Evolutionary conservation across 805 yeast species (phyloP).

Genomic region (Metschnikowia sp.): DNA sequence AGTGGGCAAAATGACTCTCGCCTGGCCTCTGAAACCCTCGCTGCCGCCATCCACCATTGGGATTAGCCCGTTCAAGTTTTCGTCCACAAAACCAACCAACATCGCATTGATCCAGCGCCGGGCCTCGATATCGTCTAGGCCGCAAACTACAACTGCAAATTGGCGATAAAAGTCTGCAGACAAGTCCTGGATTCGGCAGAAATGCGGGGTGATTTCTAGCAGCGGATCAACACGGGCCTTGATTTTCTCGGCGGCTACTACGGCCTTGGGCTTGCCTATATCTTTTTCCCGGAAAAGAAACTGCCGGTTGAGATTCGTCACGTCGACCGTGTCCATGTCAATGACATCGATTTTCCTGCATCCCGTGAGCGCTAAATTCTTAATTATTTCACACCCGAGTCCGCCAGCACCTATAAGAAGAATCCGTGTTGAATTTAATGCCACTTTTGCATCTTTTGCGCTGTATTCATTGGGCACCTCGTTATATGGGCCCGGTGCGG

Average conservation of each 20-base stretch:
- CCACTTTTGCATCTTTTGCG: constrained; percentile 18
- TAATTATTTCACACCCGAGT: constrained; percentile 75
- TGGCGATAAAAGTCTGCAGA: constrained; percentile 58
- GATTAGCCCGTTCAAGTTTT: constrained; percentile 31
- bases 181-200: constrained; percentile 58
- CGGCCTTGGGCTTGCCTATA: constrained; percentile 65
- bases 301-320: constrained; percentile 74
- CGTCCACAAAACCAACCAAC: constrained; percentile 59
- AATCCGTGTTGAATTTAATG: constrained; percentile 24
- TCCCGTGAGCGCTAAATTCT: constrained; percentile 68
- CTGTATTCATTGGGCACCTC: constrained; percentile 36
- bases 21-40: constrained; percentile 90
- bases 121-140: constrained; percentile 86
- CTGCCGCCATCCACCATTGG: constrained; percentile 89
- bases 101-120: constrained; percentile 82
- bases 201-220: constrained; percentile 54
- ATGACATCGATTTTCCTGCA: constrained; percentile 62
- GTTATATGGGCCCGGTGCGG: constrained; percentile 36
- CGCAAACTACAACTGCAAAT: constrained; percentile 77
- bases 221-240: constrained; percentile 38
- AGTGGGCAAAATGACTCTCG: constrained; percentile 82
- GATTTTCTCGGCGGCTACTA: constrained; percentile 60
- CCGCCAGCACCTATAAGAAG: constrained; percentile 79
- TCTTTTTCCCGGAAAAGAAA: constrained; percentile 61
- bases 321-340: constrained; percentile 81